phyloP scores from a whole-genome alignment of 305 asterid species.

The Fraxinus sp. region DNA sequence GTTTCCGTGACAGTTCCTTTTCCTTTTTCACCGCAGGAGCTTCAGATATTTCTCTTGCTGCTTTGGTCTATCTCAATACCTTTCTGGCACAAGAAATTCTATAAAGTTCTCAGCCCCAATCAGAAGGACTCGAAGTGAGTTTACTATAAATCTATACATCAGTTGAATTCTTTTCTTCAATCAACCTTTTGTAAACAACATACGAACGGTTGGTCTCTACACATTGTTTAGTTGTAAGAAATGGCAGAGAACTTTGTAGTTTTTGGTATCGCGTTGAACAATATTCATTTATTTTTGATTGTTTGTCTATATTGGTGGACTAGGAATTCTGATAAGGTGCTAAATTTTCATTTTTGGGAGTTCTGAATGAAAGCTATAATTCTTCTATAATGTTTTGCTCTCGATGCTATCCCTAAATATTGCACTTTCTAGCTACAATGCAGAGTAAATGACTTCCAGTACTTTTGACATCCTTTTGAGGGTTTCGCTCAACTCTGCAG shows the following conservation, averaged over 20 bases:
- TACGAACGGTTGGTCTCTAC: constrained; percentile 1
- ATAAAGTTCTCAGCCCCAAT: background rate
- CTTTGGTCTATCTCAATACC: background rate
- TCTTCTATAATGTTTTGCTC: background rate
- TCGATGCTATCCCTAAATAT: background rate
- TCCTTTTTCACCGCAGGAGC: background rate
- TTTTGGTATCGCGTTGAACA: background rate
- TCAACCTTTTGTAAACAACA: background rate
- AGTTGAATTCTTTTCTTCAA: constrained; percentile 23
- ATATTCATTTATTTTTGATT: background rate
- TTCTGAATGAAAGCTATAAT: background rate
- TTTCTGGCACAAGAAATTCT: background rate
- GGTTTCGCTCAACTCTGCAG: background rate
- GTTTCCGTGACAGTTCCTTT: constrained; percentile 42
- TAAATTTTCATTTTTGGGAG: background rate
- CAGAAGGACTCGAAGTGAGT: background rate
- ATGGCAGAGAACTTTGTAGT: constrained; percentile 1
- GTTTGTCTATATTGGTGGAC: background rate
- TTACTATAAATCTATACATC: background rate
- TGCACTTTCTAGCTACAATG: background rate
- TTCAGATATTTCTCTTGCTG: background rate
- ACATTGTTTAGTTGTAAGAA: constrained; percentile 22
- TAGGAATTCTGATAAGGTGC: background rate
- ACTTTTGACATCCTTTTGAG: background rate
- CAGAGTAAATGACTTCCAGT: background rate